phyloP scores from a whole-genome alignment of 352 stramenopile species.

The Blastocystis sp. region DNA sequence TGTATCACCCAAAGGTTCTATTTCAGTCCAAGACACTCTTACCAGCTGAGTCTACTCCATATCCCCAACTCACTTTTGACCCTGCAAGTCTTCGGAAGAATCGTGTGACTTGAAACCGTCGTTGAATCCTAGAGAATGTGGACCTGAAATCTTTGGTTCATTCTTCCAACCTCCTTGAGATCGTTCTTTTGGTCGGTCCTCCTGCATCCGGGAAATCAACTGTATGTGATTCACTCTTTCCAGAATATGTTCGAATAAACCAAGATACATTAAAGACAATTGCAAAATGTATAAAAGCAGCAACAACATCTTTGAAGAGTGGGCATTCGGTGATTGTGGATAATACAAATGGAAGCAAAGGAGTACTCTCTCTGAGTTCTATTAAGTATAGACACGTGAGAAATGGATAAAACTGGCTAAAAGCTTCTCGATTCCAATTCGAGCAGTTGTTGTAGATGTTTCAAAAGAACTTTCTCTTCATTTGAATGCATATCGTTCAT shows the following conservation, averaged over 20 bases:
- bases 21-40: constrained; percentile 72
- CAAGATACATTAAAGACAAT: constrained; percentile 77
- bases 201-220: constrained; percentile 71
- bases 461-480: constrained; percentile 75
- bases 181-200: constrained; percentile 64
- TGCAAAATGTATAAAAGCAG: constrained; percentile 73
- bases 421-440: constrained; percentile 70
- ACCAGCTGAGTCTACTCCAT: not conserved
- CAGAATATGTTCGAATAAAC: constrained; percentile 73
- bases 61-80: constrained; percentile 59
- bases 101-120: not conserved
- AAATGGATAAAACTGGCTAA: constrained; percentile 74
- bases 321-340: constrained; percentile 77
- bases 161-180: constrained; percentile 20
- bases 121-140: not conserved
- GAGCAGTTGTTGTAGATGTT: constrained; percentile 75
- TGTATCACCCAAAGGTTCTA: constrained; percentile 76
- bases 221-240: constrained; percentile 74
- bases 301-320: constrained; percentile 68
- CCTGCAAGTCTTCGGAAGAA: constrained; percentile 71
- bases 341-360: constrained; percentile 70
- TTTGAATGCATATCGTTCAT: constrained; percentile 75
- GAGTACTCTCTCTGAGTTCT: not conserved
- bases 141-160: not conserved
- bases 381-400: constrained; percentile 66